Conservation (phyloP, 1,284 basidiomycete genomes). For the Xerocomus nothofagi region DNA sequence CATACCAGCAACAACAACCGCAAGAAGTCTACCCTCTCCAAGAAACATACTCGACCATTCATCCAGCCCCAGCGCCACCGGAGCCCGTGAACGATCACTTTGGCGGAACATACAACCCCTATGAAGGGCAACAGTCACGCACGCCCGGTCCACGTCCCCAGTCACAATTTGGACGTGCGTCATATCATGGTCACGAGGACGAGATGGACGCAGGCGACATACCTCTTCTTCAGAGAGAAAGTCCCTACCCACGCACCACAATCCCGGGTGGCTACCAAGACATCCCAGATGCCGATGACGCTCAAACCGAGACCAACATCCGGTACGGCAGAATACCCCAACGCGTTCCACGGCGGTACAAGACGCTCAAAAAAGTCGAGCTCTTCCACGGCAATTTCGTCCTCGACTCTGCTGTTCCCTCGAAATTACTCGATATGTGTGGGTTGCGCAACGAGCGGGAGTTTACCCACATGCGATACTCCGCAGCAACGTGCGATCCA, state of each 20-base stretch:
- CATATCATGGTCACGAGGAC: conserved; percentile 40
- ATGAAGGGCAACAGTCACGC: conserved; percentile 20
- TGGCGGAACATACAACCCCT: conserved; percentile 23
- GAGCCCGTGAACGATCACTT: conserved; percentile 33
- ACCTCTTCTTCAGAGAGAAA: conserved; percentile 57
- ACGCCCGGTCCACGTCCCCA: conserved; percentile 24
- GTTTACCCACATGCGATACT: conserved; percentile 94
- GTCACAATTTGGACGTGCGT: conserved; percentile 33
- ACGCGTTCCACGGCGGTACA: conserved; percentile 81
- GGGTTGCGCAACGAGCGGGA: conserved; percentile 77
- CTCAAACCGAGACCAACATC: conserved; percentile 53
- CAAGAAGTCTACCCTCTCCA: conserved; percentile 28
- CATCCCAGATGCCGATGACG: conserved; percentile 39
- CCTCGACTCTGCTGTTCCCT: conserved; percentile 82
- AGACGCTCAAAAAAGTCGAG: conserved; percentile 87
- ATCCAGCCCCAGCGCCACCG: conserved; percentile 16
- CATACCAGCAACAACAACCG: conserved; percentile 33
- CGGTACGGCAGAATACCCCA: conserved; percentile 86
- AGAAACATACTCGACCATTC: conserved; percentile 18
- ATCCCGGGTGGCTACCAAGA: conserved; percentile 48
- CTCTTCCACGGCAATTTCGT: conserved; percentile 93
- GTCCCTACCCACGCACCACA: conserved; percentile 28
- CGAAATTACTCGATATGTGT: conserved; percentile 82
- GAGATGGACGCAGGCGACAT: conserved; percentile 55
- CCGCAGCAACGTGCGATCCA: conserved; percentile 91